Conservation (phyloP, 345 rosid species). For the Eucalyptus marginata region DNA sequence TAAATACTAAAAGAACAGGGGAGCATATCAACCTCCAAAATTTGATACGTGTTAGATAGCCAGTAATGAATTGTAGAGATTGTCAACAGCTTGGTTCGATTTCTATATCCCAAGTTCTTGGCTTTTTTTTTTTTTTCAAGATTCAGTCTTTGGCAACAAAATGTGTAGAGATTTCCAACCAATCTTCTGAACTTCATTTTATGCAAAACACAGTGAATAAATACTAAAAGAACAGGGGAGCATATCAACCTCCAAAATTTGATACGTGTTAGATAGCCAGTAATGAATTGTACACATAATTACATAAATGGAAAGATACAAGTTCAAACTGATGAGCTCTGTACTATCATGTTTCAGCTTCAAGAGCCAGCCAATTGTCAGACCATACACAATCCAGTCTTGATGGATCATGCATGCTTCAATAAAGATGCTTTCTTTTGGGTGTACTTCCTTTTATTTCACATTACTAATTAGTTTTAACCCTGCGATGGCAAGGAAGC, state of each 20-base stretch:
- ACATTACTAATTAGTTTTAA: not conserved
- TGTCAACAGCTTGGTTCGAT: not conserved
- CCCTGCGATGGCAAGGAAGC: not conserved
- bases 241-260: not conserved
- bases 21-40: not conserved
- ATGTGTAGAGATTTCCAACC: not conserved
- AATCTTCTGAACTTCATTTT: not conserved
- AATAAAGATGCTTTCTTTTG: not conserved
- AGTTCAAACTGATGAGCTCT: not conserved
- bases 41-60: not conserved
- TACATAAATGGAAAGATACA: not conserved
- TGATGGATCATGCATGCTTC: not conserved
- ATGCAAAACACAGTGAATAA: not conserved
- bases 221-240: not conserved
- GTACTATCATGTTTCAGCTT: not conserved
- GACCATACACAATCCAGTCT: not conserved
- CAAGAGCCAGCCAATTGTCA: not conserved
- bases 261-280: not conserved
- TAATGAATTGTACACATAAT: not conserved
- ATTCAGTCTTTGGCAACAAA: not conserved
- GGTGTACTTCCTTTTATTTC: not conserved
- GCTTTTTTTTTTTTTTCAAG: not conserved
- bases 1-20: not conserved
- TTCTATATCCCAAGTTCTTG: not conserved
- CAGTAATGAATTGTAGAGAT: not conserved